Evolutionary conservation across 1,139 yeast species (phyloP).

Genomic region (Lodderomyces theae): DNA sequence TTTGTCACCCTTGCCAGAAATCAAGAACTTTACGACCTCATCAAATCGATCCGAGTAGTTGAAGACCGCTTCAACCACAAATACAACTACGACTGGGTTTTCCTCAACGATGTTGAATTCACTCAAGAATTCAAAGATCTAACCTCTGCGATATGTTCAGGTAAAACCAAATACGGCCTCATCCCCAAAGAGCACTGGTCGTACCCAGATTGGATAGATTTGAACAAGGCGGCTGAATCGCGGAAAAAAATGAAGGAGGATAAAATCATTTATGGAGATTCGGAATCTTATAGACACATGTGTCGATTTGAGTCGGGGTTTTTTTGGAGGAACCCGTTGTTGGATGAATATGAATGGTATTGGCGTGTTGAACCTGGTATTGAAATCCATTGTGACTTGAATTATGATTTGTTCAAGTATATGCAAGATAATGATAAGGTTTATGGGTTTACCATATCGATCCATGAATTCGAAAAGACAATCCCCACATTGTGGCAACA

Average conservation of each 20-base stretch:
- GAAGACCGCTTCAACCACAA: constrained; percentile 71
- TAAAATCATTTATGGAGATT: constrained; percentile 59
- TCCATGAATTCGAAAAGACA: constrained; percentile 56
- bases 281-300: constrained; percentile 72
- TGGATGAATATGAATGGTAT: constrained; percentile 59
- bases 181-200: constrained; percentile 70
- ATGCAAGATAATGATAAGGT: constrained; percentile 58
- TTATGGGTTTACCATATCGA: constrained; percentile 68
- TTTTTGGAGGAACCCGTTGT: constrained; percentile 53
- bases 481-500: constrained; percentile 60
- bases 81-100: constrained; percentile 78
- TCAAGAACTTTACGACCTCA: constrained; percentile 59
- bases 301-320: constrained; percentile 72
- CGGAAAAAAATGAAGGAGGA: constrained; percentile 47
- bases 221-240: constrained; percentile 48
- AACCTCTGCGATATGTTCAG: constrained; percentile 51
- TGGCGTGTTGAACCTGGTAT: constrained; percentile 77
- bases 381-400: constrained; percentile 58
- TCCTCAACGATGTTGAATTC: constrained; percentile 65
- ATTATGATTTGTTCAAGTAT: constrained; percentile 61
- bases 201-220: constrained; percentile 70
- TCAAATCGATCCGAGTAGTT: constrained; percentile 61
- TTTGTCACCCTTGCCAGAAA: constrained; percentile 63
- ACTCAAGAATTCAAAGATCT: constrained; percentile 52
- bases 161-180: constrained; percentile 58